Evolutionary conservation across 2,329 filamentous ascomycete species (phyloP), one percentile per base, ranked within the genome.

Genomic region (Colletotrichum euphorbiae): DNA sequence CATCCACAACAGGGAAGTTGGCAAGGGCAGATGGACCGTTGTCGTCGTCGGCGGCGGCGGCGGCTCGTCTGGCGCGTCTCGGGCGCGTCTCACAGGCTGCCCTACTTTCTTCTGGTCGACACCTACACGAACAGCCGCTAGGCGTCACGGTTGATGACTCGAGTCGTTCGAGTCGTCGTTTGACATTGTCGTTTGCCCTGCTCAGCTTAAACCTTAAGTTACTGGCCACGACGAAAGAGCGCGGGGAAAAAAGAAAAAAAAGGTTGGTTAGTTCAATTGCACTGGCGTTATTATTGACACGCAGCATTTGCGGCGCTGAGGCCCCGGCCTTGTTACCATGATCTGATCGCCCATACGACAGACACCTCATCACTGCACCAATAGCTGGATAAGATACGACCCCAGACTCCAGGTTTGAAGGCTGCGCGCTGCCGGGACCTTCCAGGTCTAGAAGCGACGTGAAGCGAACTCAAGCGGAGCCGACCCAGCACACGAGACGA

Each of bases 261-360:
- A 36, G 24, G 21, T 38, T 60, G 59, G 17, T n/a, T 42, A 54
- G 19, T 36, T 45, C 59, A 57, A 42, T 43, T 56, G 36, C 43
- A 36, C 21, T 52, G 58, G 46, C 61, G 46, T 59, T 28, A 28
- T 5, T 65, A 28, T 28, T 65, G 65, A 65, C 52, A 67, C 51
- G 59, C 60, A 52, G 58, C 50, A 67, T 11, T n/a, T 33, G 52
- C 54, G 15, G 33, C 59, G 28, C 38, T 11, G 48, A 52, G 46
- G 43, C 54, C 45, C 28, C 45, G 43, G 52, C 61, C 61, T 61
- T 36, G 65, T 43, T 54, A 28, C 62, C 38, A 54, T 48, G 61
- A 68, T 68, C 60, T 55, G 65, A 68, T 65, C 61, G 54, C 54
- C 65, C 46, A 54, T 65, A 40, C 59, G 46, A 36, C 48, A 17